Percentiles rank a stretch among this genome's conserved stretches.
These are phyloP conservation scores for Boletus semigastroideus DNA, from an alignment of 1,284 basidiomycete genomes.

Conservation along the genomic window DNA sequence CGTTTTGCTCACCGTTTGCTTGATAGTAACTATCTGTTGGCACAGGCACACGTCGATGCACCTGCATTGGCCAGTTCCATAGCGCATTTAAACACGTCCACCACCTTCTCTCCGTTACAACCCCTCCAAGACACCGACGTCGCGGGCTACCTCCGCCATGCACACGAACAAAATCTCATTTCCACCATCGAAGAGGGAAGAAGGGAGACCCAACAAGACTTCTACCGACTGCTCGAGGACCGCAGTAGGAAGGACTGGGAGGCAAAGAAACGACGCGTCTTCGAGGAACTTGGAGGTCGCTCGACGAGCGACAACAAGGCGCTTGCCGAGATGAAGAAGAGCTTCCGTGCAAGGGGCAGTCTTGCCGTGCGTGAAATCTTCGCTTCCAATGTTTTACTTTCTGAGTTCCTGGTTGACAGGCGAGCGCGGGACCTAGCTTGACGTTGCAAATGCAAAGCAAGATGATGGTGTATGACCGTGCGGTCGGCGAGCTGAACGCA, in stretches of 20 bases:
- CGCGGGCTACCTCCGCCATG: slow-evolving; percentile 83
- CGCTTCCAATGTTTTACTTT: not conserved
- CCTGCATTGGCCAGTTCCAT: slow-evolving; percentile 78
- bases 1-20: slow-evolving; percentile 22
- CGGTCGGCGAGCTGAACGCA: slow-evolving; percentile 70
- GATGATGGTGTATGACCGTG: slow-evolving; percentile 93
- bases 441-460: slow-evolving; percentile 84
- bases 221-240: slow-evolving; percentile 78
- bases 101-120: slow-evolving; percentile 88
- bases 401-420: slow-evolving; percentile 24
- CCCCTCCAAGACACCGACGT: slow-evolving; percentile 91
- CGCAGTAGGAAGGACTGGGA: slow-evolving; percentile 86
- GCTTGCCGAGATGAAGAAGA: slow-evolving; percentile 59
- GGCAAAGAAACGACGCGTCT: slow-evolving; percentile 78
- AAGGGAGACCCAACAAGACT: slow-evolving; percentile 82
- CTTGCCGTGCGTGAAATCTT: slow-evolving; percentile 45
- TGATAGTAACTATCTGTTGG: slow-evolving; percentile 85
- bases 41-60: slow-evolving; percentile 89
- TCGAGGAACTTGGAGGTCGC: slow-evolving; percentile 83
- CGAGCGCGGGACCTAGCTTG: slow-evolving; percentile 47
- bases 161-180: slow-evolving; percentile 78
- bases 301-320: slow-evolving; percentile 53
- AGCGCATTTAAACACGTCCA: slow-evolving; percentile 76
- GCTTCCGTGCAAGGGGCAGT: slow-evolving; percentile 53
- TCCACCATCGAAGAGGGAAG: slow-evolving; percentile 85